Evolutionary conservation across 1,139 yeast species (phyloP).

Genomic region (Ogataea hybrid): DNA sequence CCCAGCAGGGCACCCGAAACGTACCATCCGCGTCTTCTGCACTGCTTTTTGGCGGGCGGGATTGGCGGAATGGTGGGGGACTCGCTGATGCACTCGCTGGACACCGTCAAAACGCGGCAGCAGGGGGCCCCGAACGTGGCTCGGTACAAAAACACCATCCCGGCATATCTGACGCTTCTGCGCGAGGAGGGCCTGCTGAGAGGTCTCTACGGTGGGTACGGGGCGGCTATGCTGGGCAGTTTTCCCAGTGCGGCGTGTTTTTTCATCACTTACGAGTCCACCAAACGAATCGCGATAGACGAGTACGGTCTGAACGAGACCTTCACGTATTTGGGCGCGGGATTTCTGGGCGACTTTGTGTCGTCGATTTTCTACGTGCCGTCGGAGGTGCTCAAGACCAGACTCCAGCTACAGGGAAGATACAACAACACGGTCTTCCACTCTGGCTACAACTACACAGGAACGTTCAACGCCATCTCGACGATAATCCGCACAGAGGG

Average conservation of each 20-base stretch:
- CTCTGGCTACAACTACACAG: conserved; percentile 85
- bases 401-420: conserved; percentile 88
- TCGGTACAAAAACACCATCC: conserved; percentile 67
- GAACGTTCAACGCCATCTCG: conserved; percentile 62
- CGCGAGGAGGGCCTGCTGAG: conserved; percentile 79
- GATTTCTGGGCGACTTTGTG: conserved; percentile 87
- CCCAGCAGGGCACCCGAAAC: conserved; percentile 2
- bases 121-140: conserved; percentile 78
- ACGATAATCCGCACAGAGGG: conserved; percentile 68
- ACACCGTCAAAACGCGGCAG: conserved; percentile 94
- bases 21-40: conserved; percentile 40
- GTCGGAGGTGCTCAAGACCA: conserved; percentile 89
- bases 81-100: conserved; percentile 89
- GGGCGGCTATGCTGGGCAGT: conserved; percentile 88
- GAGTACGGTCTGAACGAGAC: conserved; percentile 75
- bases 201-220: conserved; percentile 90
- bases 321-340: conserved; percentile 75
- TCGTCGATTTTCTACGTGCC: conserved; percentile 96
- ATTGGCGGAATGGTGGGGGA: conserved; percentile 95
- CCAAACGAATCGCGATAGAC: conserved; percentile 69
- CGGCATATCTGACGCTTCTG: conserved; percentile 72
- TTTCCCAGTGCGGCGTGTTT: conserved; percentile 93
- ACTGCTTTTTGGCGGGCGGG: conserved; percentile 86
- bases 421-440: conserved; percentile 74
- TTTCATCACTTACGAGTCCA: conserved; percentile 82